phyloP scores from a whole-genome alignment of 2,329 filamentous ascomycete species.

The Pestalotiopsis sp. region DNA sequence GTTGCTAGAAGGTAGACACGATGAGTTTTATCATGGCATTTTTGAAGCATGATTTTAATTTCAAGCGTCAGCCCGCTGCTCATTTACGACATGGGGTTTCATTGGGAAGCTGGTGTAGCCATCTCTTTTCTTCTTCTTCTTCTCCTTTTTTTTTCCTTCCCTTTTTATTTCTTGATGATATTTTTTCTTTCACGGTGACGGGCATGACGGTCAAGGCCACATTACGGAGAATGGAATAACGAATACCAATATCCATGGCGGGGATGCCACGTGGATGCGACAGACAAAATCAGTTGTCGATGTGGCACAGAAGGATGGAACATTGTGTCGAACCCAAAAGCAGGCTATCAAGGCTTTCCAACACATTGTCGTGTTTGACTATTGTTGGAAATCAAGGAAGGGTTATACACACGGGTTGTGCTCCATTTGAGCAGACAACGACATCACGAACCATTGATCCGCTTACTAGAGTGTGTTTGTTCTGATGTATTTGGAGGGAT shows the following conservation, averaged over 20 bases:
- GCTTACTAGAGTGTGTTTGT: conserved; percentile 13
- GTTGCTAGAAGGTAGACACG: background rate
- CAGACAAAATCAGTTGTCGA: background rate
- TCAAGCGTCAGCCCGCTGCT: background rate
- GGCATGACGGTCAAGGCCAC: background rate
- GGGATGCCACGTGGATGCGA: background rate
- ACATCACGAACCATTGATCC: conserved; percentile 1
- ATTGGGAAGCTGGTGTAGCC: background rate
- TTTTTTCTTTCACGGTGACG: background rate
- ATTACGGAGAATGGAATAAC: background rate
- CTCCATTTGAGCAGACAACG: background rate
- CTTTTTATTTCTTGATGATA: background rate
- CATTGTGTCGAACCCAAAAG: background rate
- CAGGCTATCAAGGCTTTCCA: background rate
- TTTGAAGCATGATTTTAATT: background rate
- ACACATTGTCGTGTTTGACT: background rate
- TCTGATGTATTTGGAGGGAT: conserved; percentile 8
- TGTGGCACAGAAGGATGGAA: background rate
- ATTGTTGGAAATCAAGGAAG: background rate
- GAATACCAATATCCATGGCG: background rate
- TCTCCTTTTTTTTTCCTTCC: background rate
- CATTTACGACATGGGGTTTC: background rate
- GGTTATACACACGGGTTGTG: background rate
- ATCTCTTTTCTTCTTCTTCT: background rate
- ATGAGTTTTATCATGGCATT: background rate